Percentiles rank a stretch among this genome's conserved stretches.
Evolutionary conservation across 23 red algal species (phyloP).

Genomic region (Agarophyton chilense): DNA sequence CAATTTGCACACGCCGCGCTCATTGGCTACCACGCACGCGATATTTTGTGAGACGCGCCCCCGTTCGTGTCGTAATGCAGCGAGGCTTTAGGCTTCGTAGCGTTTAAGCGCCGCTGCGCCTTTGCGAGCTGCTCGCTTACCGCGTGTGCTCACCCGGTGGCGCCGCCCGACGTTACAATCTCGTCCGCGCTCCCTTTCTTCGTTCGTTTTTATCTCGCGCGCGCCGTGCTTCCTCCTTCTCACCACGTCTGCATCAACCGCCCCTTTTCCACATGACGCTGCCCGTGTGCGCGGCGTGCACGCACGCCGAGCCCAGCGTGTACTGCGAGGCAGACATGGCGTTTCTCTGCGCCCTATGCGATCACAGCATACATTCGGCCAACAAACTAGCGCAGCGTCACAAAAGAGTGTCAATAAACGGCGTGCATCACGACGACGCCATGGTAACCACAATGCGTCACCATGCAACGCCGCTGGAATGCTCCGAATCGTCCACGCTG

Average conservation of each 20-base stretch:
- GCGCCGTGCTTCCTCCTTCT: background rate
- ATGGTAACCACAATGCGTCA: background rate
- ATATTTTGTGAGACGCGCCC: too few relatives aligned
- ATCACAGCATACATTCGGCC: slow-evolving; percentile 19
- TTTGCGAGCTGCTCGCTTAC: too few relatives aligned
- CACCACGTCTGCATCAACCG: background rate
- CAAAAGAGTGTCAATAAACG: background rate
- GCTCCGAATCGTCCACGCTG: background rate
- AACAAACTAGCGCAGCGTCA: slow-evolving; percentile 41
- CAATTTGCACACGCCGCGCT: too few relatives aligned
- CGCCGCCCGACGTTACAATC: background rate
- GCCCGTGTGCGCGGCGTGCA: slow-evolving; percentile 10
- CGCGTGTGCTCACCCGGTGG: too few relatives aligned
- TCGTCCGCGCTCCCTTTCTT: background rate
- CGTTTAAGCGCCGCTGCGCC: too few relatives aligned
- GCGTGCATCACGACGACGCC: background rate
- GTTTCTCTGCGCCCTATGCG: slow-evolving; percentile 47
- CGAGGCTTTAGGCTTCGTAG: too few relatives aligned
- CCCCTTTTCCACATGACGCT: background rate
- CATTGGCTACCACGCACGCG: too few relatives aligned
- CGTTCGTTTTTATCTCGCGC: background rate
- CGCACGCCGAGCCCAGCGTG: background rate
- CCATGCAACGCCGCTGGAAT: background rate
- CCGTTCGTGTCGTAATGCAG: too few relatives aligned
- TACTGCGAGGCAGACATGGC: slow-evolving; percentile 39